A percentile compares a stretch with the other conserved stretches of the same genome.
phyloP scores from a whole-genome alignment of 345 rosid genomes.

The Arabis hirsuta region DNA sequence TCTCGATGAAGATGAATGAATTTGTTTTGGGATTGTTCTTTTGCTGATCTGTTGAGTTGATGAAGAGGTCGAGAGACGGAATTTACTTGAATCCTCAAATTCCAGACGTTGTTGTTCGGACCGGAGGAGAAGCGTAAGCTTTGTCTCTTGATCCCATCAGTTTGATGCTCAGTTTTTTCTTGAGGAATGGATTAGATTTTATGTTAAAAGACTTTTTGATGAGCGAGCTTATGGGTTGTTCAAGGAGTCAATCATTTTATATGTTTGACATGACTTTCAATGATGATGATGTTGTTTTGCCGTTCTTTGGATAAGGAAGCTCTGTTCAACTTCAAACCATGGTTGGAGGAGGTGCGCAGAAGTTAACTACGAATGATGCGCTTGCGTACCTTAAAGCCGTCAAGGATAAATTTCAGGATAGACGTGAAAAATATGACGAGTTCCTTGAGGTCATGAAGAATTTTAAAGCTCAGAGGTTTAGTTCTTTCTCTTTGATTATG shows the following conservation, averaged over 20 bases:
- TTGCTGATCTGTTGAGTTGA: constrained; percentile 32
- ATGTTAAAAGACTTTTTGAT: background rate
- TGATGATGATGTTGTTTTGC: constrained; percentile 14
- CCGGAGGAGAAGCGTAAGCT: background rate
- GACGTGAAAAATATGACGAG: constrained; percentile 75
- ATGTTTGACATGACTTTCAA: background rate
- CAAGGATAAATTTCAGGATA: constrained; percentile 73
- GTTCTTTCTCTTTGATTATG: background rate
- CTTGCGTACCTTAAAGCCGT: constrained; percentile 90
- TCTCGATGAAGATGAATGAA: background rate
- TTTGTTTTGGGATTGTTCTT: background rate
- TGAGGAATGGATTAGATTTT: background rate
- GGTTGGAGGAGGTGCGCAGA: constrained; percentile 51
- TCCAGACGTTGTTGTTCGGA: background rate
- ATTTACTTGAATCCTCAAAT: constrained; percentile 43
- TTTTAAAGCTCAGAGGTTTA: constrained; percentile 84
- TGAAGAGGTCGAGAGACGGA: constrained; percentile 80
- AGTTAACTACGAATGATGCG: constrained; percentile 83
- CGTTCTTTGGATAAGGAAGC: constrained; percentile 45
- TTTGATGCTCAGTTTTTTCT: constrained; percentile 42
- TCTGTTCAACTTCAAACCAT: constrained; percentile 62
- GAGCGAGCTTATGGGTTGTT: background rate
- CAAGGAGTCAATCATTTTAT: background rate
- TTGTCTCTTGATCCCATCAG: constrained; percentile 57
- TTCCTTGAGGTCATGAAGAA: constrained; percentile 95